These are phyloP conservation scores for Phalaenopsis hybrid DNA, from an alignment of 116 monocot species.

Conservation along the genomic window DNA sequence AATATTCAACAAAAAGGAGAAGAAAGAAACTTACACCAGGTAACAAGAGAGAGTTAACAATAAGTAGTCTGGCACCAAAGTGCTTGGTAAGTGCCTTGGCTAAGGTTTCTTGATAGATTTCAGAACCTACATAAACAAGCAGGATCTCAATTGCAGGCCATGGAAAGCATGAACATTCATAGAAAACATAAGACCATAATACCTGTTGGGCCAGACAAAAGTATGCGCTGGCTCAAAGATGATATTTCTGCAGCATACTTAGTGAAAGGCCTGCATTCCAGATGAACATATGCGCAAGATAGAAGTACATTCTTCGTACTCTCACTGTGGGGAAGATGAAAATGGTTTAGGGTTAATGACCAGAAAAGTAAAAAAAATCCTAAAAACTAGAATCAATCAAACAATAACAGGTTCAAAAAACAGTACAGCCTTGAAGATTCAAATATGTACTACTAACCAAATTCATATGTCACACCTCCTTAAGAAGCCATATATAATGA, in stretches of 20 bases:
- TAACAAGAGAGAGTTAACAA: conserved; percentile 74
- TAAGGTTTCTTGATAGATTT: conserved; percentile 93
- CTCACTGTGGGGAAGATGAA: conserved; percentile 46
- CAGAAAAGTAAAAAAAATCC: not conserved
- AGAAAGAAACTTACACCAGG: conserved; percentile 70
- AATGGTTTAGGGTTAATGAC: not conserved
- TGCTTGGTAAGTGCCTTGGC: conserved; percentile 78
- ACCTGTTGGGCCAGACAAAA: conserved; percentile 92
- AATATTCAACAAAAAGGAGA: not conserved
- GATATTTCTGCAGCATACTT: conserved; percentile 68
- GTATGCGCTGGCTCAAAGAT: conserved; percentile 61
- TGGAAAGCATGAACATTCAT: not conserved
- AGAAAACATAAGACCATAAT: not conserved
- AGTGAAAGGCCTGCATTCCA: conserved; percentile 68
- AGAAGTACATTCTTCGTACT: conserved; percentile 72
- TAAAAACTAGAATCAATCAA: not conserved
- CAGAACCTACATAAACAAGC: conserved; percentile 51
- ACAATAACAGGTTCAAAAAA: not conserved
- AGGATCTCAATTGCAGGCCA: not conserved
- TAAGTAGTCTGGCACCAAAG: conserved; percentile 72
- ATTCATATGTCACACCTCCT: not conserved
- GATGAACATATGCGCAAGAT: conserved; percentile 77
- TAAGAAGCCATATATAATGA: not conserved
- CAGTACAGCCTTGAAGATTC: not conserved
- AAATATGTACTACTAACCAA: not conserved